phyloP scores from a whole-genome alignment of 2,329 filamentous ascomycete genomes.

The Calonectria pauciramosa region DNA sequence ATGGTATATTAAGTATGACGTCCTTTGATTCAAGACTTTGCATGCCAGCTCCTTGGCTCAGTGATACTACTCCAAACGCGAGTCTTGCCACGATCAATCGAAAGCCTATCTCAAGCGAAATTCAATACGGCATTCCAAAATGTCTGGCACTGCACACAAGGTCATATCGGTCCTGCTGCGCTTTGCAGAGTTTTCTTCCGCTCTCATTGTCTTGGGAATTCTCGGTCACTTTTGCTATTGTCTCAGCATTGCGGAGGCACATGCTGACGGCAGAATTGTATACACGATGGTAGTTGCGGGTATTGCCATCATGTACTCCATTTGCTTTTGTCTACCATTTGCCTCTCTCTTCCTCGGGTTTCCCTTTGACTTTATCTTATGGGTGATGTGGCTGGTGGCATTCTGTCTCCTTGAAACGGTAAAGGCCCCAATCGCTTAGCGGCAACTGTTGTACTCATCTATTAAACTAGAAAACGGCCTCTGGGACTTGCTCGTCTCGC shows the following conservation, averaged over 20 bases:
- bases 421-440: not conserved
- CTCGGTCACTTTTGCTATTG: constrained; percentile 39
- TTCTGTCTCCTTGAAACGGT: constrained; percentile 43
- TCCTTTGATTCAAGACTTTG: too few species aligned
- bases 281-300: constrained; percentile 45
- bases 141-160: constrained; percentile 28
- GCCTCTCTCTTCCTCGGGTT: constrained; percentile 39
- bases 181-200: constrained; percentile 32
- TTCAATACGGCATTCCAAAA: not conserved
- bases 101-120: not conserved
- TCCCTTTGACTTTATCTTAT: constrained; percentile 44
- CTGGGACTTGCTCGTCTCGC: constrained; percentile 24
- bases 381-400: constrained; percentile 47
- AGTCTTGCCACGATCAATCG: too few species aligned
- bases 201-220: constrained; percentile 43
- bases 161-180: constrained; percentile 37
- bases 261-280: constrained; percentile 36
- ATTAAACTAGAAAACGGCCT: constrained; percentile 24
- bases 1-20: too few species aligned
- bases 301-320: constrained; percentile 44
- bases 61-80: too few species aligned
- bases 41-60: too few species aligned
- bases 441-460: not conserved
- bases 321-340: constrained; percentile 40
- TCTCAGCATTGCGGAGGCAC: constrained; percentile 21